Evolutionary conservation across 148 eudicot genomes (phyloP).

Genomic region (Rhododendron henanense): DNA sequence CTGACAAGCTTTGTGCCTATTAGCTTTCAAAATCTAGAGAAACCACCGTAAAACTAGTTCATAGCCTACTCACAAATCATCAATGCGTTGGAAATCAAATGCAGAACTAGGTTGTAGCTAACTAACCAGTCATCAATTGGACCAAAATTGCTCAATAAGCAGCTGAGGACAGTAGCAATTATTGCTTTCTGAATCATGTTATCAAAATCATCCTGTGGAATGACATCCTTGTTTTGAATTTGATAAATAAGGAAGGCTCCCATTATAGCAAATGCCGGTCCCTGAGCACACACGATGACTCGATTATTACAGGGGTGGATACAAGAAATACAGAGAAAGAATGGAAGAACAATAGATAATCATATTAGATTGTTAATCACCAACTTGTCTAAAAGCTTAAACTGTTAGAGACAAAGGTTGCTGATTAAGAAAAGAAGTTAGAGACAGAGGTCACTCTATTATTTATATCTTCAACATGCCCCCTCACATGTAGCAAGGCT

Average conservation of each 20-base stretch:
- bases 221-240: constrained; percentile 52
- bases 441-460: neutral
- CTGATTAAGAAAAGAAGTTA: neutral
- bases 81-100: neutral
- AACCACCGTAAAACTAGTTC: neutral
- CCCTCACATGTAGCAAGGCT: neutral
- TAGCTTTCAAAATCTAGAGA: neutral
- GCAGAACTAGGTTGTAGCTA: neutral
- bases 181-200: constrained; percentile 62
- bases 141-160: constrained; percentile 51
- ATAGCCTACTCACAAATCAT: neutral
- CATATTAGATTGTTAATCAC: neutral
- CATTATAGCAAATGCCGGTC: constrained; percentile 68
- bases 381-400: neutral
- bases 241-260: constrained; percentile 89
- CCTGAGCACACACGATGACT: constrained; percentile 33
- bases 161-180: constrained; percentile 54
- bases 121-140: constrained; percentile 77
- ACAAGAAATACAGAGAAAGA: neutral
- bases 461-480: neutral
- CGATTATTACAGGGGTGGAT: neutral
- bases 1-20: neutral
- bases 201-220: constrained; percentile 37
- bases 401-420: neutral
- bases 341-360: neutral